These are phyloP conservation scores for Cladochytrium replicatum DNA, from an alignment of 192 early-diverging fungal genomes.

Conservation along the genomic window DNA sequence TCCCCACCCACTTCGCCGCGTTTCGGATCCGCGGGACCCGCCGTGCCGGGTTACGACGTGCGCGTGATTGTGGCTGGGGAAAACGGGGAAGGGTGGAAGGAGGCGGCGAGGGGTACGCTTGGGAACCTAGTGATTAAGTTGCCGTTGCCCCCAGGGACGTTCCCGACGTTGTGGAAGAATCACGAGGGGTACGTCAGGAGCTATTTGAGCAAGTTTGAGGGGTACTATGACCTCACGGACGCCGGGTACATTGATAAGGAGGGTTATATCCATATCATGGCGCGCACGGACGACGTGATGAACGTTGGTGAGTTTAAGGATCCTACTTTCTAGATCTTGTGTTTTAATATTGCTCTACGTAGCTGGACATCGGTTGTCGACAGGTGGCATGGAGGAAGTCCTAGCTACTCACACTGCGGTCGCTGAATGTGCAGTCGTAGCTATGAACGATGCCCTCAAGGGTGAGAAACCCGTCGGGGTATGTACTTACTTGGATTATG, in stretches of 20 bases:
- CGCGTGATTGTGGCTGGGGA: conserved; percentile 31
- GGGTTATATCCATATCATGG: conserved; percentile 37
- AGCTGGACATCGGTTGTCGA: conserved; percentile 63
- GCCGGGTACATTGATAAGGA: conserved; percentile 60
- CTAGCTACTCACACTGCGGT: conserved; percentile 48
- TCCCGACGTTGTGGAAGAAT: conserved; percentile 73
- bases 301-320: conserved; percentile 64
- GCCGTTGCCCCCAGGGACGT: conserved; percentile 70
- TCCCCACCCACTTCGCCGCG: conserved; percentile 10
- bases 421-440: conserved; percentile 35
- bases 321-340: conserved; percentile 10
- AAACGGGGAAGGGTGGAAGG: conserved; percentile 4
- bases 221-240: conserved; percentile 76
- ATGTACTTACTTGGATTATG: background rate
- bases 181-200: conserved; percentile 53
- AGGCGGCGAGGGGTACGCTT: conserved; percentile 37
- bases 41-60: conserved; percentile 69
- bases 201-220: conserved; percentile 69
- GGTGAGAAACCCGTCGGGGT: conserved; percentile 27
- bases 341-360: no score
- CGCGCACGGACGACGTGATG: conserved; percentile 51
- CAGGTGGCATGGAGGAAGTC: conserved; percentile 64
- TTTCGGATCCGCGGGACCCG: conserved; percentile 67
- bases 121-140: conserved; percentile 71
- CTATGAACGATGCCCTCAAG: conserved; percentile 22